Base-by-base conservation (phyloP, 2,329 filamentous ascomycete species). In the Cladosporium halotolerans region DNA sequence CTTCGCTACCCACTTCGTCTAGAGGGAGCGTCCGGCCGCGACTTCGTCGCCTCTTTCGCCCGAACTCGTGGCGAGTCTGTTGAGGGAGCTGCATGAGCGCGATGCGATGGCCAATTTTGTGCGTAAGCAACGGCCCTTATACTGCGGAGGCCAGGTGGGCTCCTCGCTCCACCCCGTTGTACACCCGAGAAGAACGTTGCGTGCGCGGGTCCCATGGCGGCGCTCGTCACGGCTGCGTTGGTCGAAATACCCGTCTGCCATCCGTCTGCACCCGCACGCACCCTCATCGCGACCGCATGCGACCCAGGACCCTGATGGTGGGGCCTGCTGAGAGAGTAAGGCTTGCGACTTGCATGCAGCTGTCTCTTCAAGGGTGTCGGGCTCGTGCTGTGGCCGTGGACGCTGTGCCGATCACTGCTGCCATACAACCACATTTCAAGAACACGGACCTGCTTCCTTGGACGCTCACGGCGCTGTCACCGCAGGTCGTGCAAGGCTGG, bases 181-280 rank as follows among this genome's bases (percentile, higher is more conserved):
- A 28, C 36, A n/a, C 11, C 34, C 34, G 36, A 32, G 18, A 41
- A 23, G 16, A 33, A 14, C 46, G 28, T 18, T 51, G 13, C 40
- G 9, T 3, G 31, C 40, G 48, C 31, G 39, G 48, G 47, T 42
- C 13, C 48, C 48, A 43, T 44, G 38, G 41, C 39, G 48, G 48
- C 48, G 40, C 40, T 51, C 48, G 48, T 51, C 48, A 51, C 48
- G 40, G 48, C 31, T 49, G 46, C 46, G 14, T 28, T 28, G 38
- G 46, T 28, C 16, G 28, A 36, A 14, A 39, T 39, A 39, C 16
- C 36, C 36, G 16, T 36, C 10, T 39, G 13, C 36, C 36, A 39
- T 51, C 48, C 48, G 48, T 51, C 48, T 38, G 48, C 48, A 39
- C 48, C 48, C 48, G 48, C 48, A 32, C 32, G 48, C 48, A 32